Conservation (phyloP, 495 filamentous ascomycete genomes). For the Talaromyces proteolyticus region DNA sequence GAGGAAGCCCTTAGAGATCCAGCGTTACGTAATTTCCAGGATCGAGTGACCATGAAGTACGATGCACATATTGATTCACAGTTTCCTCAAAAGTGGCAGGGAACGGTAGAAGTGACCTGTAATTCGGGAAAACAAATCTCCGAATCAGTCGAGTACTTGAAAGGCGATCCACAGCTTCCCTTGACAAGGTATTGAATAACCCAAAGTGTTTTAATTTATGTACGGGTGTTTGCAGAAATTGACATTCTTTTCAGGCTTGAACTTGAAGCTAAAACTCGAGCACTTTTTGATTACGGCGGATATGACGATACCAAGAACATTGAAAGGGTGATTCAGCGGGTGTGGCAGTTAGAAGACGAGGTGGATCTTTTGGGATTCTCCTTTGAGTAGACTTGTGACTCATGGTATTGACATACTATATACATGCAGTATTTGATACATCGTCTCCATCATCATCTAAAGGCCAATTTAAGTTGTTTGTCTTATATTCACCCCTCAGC, state of each 20-base stretch:
- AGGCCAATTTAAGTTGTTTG: too few relatives aligned
- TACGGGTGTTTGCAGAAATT: background rate
- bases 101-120: conserved; percentile 21
- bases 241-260: conserved; percentile 12
- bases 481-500: too few relatives aligned
- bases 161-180: conserved; percentile 26
- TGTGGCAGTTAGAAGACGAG: conserved; percentile 23
- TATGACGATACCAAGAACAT: conserved; percentile 14
- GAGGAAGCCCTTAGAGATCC: conserved; percentile 21
- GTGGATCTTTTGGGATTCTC: conserved; percentile 15
- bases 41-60: conserved; percentile 21
- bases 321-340: conserved; percentile 16
- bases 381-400: background rate
- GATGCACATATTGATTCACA: conserved; percentile 22
- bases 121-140: conserved; percentile 19
- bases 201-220: background rate
- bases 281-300: conserved; percentile 21
- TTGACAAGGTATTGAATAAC: conserved; percentile 21
- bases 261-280: conserved; percentile 18
- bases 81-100: conserved; percentile 26
- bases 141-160: conserved; percentile 21
- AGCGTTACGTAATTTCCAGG: conserved; percentile 20
- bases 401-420: too few relatives aligned
- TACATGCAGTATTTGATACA: too few relatives aligned
- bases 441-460: too few relatives aligned